Base-by-base conservation (phyloP, 768 basidiomycete species). In the Phaffia tasmanica region DNA sequence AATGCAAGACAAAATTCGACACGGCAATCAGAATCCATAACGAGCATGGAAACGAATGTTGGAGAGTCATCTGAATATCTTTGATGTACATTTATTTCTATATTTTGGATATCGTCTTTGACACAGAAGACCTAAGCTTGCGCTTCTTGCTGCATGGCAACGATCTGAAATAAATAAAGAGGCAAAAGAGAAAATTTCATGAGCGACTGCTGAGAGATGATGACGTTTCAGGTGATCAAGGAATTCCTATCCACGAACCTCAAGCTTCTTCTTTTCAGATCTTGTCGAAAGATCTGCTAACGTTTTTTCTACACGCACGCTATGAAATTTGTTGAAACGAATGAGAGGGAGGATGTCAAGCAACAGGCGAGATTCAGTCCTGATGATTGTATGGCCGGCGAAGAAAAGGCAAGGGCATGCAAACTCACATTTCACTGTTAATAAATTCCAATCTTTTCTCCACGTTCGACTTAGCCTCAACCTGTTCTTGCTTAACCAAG, bases 371-470 rank as follows among this genome's bases (percentile, higher is more conserved):
- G 55, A 27, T 21, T 6, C 3, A 29, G 16, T 53, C 11, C 23
- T 49, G 14, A 27, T 15, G 51, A 16, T 1, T 7, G 29, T 27
- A 16, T 1, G 50, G 23, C 23, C 3, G 18, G 6, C 29, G 18
- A n/a, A 27, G 42, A 62, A 21, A 49, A 46, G 62, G 30, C n/a
- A 42, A 53, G n/a, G 23, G 35, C 30, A 54, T 35, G 63, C 42
- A 21, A 3, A 78, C 86, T 65, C 64, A 94, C 93, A 93, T 90
- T 77, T 97, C 92, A 64, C 84, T 78, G 54, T 78, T 80, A 72
- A 97, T 98, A 78, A 89, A 93, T 66, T 88, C 88, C 46, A 98
- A 78, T 11, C 94, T 85, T 57, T 87, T 94, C 71, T 90, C 84
- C 27, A 98, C 88, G 73, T 89, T 95, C 70, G 77, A 79, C 75